A percentile compares a stretch with the other conserved stretches of the same genome.
These are phyloP conservation scores for Saccharomyces hybrid DNA, from an alignment of 1,139 yeast genomes.

Conservation along the genomic window DNA sequence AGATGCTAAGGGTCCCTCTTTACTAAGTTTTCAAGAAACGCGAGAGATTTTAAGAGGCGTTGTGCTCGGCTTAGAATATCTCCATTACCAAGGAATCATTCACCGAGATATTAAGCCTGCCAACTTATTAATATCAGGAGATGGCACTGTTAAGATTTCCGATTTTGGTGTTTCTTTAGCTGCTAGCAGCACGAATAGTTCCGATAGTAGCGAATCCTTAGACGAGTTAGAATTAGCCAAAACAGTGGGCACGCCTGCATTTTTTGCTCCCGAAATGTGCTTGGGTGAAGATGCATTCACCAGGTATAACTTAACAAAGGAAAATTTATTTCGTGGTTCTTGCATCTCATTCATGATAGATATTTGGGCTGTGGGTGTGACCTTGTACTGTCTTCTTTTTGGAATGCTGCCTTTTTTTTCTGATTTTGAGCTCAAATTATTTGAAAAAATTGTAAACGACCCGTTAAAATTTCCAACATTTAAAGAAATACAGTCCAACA, in stretches of 20 bases:
- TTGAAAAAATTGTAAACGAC: slow-evolving; percentile 70
- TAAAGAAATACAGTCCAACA: slow-evolving; percentile 33
- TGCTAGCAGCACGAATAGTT: slow-evolving; percentile 46
- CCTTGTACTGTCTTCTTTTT: slow-evolving; percentile 78
- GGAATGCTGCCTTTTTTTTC: slow-evolving; percentile 91
- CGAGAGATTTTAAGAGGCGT: slow-evolving; percentile 78
- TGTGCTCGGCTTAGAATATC: slow-evolving; percentile 79
- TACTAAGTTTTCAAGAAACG: slow-evolving; percentile 57
- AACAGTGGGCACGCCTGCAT: slow-evolving; percentile 89
- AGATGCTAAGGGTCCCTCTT: slow-evolving; percentile 47
- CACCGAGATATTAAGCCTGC: slow-evolving; percentile 98
- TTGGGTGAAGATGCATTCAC: slow-evolving; percentile 25
- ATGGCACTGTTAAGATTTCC: slow-evolving; percentile 78
- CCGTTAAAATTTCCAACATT: slow-evolving; percentile 54
- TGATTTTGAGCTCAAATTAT: slow-evolving; percentile 77
- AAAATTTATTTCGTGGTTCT: slow-evolving; percentile 32
- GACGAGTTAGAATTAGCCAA: slow-evolving; percentile 80
- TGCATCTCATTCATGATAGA: slow-evolving; percentile 55
- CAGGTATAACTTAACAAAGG: slow-evolving; percentile 14
- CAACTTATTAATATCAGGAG: slow-evolving; percentile 65
- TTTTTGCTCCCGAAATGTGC: slow-evolving; percentile 35
- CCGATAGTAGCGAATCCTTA: slow-evolving; percentile 32
- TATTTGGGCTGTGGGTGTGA: slow-evolving; percentile 95
- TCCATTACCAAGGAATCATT: slow-evolving; percentile 88
- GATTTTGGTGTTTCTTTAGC: slow-evolving; percentile 97